Evolutionary conservation across 1,284 basidiomycete species (phyloP).

Genomic region (Cystobasidiaceae sp.): DNA sequence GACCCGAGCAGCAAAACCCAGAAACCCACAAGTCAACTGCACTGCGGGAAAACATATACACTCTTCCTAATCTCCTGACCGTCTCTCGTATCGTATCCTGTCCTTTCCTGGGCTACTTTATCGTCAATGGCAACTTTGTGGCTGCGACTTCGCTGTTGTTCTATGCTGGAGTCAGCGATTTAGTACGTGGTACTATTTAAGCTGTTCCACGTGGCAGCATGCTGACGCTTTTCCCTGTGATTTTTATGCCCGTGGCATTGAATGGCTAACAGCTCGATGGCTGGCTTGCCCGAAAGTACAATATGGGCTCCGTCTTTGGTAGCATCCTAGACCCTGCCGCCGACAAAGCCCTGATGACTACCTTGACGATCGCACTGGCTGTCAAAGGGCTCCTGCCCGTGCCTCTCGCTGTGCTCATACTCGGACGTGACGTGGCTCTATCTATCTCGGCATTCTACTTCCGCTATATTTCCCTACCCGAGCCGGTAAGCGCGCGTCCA

Average conservation of each 20-base stretch:
- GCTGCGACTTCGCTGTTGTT: conserved; percentile 75
- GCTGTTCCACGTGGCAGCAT: no score
- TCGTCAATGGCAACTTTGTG: conserved; percentile 73
- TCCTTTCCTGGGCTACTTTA: conserved; percentile 85
- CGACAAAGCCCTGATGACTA: conserved; percentile 94
- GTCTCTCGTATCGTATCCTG: conserved; percentile 78
- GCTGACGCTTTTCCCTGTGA: no score
- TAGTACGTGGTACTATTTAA: conserved; percentile 57
- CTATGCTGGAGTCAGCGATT: conserved; percentile 83
- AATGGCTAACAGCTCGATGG: no score
- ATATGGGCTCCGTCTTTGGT: conserved; percentile 81
- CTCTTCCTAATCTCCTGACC: conserved; percentile 86
- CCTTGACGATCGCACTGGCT: conserved; percentile 78
- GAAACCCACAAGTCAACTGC: not conserved
- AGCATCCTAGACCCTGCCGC: conserved; percentile 95
- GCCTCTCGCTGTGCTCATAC: conserved; percentile 73
- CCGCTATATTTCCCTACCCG: conserved; percentile 79
- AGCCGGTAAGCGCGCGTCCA: conserved; percentile 84
- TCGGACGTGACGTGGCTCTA: conserved; percentile 82
- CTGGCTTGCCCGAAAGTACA: conserved; percentile 76
- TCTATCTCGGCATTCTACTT: conserved; percentile 90
- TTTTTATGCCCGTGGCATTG: no score
- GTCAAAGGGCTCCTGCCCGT: conserved; percentile 79
- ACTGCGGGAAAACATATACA: conserved; percentile 82
- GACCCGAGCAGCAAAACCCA: no score